Percentiles rank a stretch among this genome's conserved stretches.
Evolutionary conservation across 2,329 filamentous ascomycete genomes (phyloP).

Genomic region (Parasarocladium wereldwijsianum): DNA sequence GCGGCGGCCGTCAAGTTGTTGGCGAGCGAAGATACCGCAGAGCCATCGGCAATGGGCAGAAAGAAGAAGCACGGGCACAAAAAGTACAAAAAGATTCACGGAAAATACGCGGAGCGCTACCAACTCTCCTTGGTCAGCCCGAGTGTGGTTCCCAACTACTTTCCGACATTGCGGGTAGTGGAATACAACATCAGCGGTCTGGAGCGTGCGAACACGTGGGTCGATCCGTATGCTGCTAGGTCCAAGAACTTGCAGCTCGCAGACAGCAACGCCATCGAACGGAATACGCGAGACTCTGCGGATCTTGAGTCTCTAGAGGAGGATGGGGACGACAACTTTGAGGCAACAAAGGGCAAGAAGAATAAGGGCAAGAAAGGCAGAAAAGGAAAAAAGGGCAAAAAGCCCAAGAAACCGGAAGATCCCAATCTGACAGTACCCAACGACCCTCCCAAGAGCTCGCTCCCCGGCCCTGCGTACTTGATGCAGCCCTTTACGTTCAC

Average conservation of each 20-base stretch:
- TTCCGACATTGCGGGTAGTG: conserved; percentile 75
- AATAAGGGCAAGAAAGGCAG: conserved; percentile 21
- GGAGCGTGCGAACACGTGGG: conserved; percentile 38
- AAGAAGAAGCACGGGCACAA: conserved; percentile 34
- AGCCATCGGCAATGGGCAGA: conserved; percentile 10
- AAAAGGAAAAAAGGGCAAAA: conserved; percentile 29
- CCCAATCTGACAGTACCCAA: conserved; percentile 52
- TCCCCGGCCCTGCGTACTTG: conserved; percentile 81
- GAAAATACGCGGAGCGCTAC: conserved; percentile 73
- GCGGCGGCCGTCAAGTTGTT: conserved; percentile 22
- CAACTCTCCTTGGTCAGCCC: conserved; percentile 68
- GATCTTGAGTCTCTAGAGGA: conserved; percentile 10
- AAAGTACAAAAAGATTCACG: conserved; percentile 49
- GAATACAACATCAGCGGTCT: conserved; percentile 85
- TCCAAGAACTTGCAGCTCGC: too few species aligned
- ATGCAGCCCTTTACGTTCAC: conserved; percentile 67
- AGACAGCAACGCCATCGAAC: neutral
- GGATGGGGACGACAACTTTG: conserved; percentile 3
- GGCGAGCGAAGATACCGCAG: conserved; percentile 10
- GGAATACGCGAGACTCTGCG: conserved; percentile 5
- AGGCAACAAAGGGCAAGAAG: conserved; percentile 16
- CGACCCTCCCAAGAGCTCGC: conserved; percentile 54
- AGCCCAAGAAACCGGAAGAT: conserved; percentile 36
- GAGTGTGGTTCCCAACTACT: conserved; percentile 86
- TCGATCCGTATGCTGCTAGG: conserved; percentile 3